phyloP scores from a whole-genome alignment of 2,329 filamentous ascomycete species.

The Cytospora piceicola region DNA sequence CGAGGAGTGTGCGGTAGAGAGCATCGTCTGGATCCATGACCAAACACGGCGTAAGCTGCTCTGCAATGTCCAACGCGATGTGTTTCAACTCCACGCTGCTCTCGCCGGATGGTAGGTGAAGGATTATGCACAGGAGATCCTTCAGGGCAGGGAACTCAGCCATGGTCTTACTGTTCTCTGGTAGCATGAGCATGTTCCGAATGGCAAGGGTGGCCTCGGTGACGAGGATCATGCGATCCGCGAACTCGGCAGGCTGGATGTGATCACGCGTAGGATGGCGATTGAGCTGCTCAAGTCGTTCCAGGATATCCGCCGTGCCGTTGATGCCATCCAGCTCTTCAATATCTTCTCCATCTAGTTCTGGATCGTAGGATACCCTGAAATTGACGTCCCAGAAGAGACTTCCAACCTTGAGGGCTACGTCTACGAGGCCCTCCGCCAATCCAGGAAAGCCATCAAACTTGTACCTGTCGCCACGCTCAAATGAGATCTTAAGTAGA shows the following conservation, averaged over 20 bases:
- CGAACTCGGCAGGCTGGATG: conserved; percentile 72
- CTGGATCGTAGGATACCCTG: conserved; percentile 70
- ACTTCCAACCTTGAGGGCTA: conserved; percentile 75
- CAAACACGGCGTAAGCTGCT: conserved; percentile 85
- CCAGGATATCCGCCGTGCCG: conserved; percentile 73
- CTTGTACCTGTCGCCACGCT: conserved; percentile 92
- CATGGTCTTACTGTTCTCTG: conserved; percentile 84
- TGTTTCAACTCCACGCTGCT: conserved; percentile 83
- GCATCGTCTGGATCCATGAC: conserved; percentile 72
- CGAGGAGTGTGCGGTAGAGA: conserved; percentile 75
- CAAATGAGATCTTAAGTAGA: conserved; percentile 91
- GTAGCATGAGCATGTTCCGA: conserved; percentile 93
- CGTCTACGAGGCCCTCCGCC: conserved; percentile 85
- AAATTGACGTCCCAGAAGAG: conserved; percentile 84
- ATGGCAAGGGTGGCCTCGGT: conserved; percentile 87
- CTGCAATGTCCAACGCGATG: conserved; percentile 87
- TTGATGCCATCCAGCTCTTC: conserved; percentile 59
- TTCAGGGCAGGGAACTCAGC: conserved; percentile 74
- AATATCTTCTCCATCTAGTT: conserved; percentile 57
- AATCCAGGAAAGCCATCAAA: conserved; percentile 91
- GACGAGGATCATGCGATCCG: conserved; percentile 72
- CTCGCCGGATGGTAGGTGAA: conserved; percentile 75
- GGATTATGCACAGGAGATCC: conserved; percentile 80
- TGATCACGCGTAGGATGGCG: conserved; percentile 66
- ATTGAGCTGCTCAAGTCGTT: conserved; percentile 68